These are phyloP conservation scores for Elsinoe batatas DNA, from an alignment of 2,329 filamentous ascomycete genomes.

Conservation along the genomic window DNA sequence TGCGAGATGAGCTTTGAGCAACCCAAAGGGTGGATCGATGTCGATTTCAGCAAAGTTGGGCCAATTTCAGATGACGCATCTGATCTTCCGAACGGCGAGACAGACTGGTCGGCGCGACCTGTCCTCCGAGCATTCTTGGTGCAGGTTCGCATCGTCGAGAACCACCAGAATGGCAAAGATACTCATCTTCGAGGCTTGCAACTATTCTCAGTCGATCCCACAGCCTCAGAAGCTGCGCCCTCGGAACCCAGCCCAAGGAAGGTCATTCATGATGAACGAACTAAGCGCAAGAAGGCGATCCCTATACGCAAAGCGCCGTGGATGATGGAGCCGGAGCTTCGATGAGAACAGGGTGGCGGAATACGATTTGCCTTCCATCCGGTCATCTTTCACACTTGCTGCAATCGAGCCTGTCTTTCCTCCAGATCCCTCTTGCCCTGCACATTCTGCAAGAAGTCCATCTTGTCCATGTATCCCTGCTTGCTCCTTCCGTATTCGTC, in stretches of 20 bases:
- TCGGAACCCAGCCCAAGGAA: constrained; percentile 13
- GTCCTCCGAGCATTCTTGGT: constrained; percentile 81
- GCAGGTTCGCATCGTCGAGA: constrained; percentile 84
- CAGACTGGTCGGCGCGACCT: constrained; percentile 48
- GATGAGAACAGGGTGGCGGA: constrained; percentile 18
- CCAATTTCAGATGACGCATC: constrained; percentile 27
- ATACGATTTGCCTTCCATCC: not conserved
- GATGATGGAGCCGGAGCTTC: constrained; percentile 29
- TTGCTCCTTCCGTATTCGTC: constrained; percentile 52
- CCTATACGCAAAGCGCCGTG: constrained; percentile 26
- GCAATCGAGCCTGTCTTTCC: constrained; percentile 41
- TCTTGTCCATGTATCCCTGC: constrained; percentile 50
- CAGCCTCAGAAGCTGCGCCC: constrained; percentile 13
- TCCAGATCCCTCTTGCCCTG: constrained; percentile 49
- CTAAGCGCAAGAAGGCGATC: constrained; percentile 18
- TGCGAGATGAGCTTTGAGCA: constrained; percentile 66
- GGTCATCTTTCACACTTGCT: constrained; percentile 18
- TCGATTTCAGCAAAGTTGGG: constrained; percentile 57
- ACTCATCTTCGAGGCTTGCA: constrained; percentile 93
- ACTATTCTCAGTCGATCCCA: constrained; percentile 53
- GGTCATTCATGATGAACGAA: constrained; percentile 9
- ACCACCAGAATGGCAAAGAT: constrained; percentile 98
- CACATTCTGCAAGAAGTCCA: constrained; percentile 52
- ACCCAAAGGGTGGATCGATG: constrained; percentile 84
- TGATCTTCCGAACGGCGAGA: constrained; percentile 23